phyloP scores from a whole-genome alignment of 2,329 filamentous ascomycete species.

The Nigrospora osmanthi region DNA sequence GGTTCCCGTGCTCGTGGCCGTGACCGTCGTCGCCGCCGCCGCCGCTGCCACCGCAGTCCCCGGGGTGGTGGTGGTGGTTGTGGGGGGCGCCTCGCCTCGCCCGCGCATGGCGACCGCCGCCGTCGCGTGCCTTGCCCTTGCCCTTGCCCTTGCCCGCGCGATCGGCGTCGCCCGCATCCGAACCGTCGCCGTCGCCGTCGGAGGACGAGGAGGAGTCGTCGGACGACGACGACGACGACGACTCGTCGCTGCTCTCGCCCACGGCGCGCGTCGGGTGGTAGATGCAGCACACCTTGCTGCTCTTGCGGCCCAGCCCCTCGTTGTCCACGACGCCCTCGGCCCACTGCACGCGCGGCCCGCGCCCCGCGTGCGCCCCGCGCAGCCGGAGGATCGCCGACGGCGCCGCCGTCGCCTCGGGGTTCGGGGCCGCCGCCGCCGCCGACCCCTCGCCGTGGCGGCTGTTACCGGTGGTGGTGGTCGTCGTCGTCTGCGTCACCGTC shows the following conservation, averaged over 20 bases:
- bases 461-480: neutral
- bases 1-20: conserved; percentile 27
- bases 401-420: neutral
- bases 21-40: conserved; percentile 24
- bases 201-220: conserved; percentile 32
- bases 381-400: conserved; percentile 38
- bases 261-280: conserved; percentile 80
- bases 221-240: conserved; percentile 51
- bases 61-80: conserved; percentile 12
- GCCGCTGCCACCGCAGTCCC: conserved; percentile 29
- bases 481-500: conserved; percentile 14
- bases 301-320: conserved; percentile 88
- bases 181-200: conserved; percentile 42
- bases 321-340: conserved; percentile 91
- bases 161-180: conserved; percentile 31
- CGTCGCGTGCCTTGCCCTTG: conserved; percentile 6
- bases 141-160: neutral
- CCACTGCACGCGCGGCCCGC: conserved; percentile 71
- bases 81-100: conserved; percentile 28
- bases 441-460: no score
- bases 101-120: conserved; percentile 26
- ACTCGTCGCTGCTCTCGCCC: conserved; percentile 72
- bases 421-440: neutral
- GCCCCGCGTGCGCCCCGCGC: conserved; percentile 36
- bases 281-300: conserved; percentile 98